Evolutionary conservation across 2,329 filamentous ascomycete genomes (phyloP).

Genomic region (Colletotrichum lini): DNA sequence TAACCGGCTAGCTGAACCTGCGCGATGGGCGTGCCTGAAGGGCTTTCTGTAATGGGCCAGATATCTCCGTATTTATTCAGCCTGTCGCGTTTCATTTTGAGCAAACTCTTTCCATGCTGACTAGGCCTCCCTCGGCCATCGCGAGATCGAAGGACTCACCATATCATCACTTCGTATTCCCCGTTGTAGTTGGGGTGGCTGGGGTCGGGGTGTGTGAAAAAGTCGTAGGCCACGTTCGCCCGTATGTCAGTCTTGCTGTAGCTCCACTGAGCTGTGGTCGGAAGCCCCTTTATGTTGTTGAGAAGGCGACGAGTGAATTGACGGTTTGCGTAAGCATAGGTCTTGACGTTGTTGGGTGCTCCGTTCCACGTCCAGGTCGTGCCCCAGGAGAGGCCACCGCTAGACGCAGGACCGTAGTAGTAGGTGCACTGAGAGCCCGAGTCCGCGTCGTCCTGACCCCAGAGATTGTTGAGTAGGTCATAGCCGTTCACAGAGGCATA

Average conservation of each 20-base stretch:
- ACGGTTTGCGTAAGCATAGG: slow-evolving; percentile 57
- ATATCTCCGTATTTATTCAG: slow-evolving; percentile 71
- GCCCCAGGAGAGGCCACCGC: slow-evolving; percentile 54
- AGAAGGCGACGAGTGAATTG: slow-evolving; percentile 49
- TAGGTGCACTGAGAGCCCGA: slow-evolving; percentile 59
- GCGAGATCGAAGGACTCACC: slow-evolving; percentile 46
- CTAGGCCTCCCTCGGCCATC: background rate
- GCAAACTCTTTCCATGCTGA: background rate
- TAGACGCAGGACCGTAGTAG: slow-evolving; percentile 49
- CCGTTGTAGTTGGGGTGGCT: slow-evolving; percentile 53
- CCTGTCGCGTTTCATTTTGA: slow-evolving; percentile 47
- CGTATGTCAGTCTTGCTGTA: slow-evolving; percentile 55
- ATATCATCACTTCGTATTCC: slow-evolving; percentile 77
- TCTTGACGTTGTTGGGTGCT: slow-evolving; percentile 56
- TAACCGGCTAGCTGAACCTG: slow-evolving; percentile 64
- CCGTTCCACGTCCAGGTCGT: slow-evolving; percentile 59
- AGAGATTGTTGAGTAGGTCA: slow-evolving; percentile 58
- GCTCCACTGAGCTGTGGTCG: slow-evolving; percentile 52
- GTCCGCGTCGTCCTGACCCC: slow-evolving; percentile 52
- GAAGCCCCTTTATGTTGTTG: slow-evolving; percentile 51
- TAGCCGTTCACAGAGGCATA: slow-evolving; percentile 49
- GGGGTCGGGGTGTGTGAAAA: slow-evolving; percentile 65
- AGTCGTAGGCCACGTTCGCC: slow-evolving; percentile 72
- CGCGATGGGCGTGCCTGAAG: slow-evolving; percentile 61
- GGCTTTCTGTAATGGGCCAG: slow-evolving; percentile 53